Evolutionary conservation across 2,329 filamentous ascomycete species (phyloP), one percentile per base, ranked within the genome.

Genomic region (Microdochium nivale): DNA sequence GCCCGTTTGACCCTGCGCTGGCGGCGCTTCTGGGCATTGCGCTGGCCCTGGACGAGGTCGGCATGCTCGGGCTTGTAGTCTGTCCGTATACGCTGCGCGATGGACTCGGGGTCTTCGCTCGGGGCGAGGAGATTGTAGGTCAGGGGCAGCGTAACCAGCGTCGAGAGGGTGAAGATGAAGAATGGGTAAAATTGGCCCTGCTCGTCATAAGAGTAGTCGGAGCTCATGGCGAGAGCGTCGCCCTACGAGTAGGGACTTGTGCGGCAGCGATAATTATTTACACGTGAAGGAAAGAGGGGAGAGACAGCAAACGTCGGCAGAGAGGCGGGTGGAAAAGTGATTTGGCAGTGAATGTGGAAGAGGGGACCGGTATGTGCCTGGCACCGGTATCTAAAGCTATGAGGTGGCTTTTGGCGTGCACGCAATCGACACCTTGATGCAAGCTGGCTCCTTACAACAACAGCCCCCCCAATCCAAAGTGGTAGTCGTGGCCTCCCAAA

Each of bases 141-240:
- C 64, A 95, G 79, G 55, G 92, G 91, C 53, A 96, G 73, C 32
- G 94, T 96, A 70, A 96, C 80, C 59, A 99, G 83, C 64, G 86
- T 84, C 56, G 87, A 84, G 64, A 97, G 79, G 44, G 91, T 96
- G 67, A 96, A 84, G 72, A 97, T 86, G 77, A 99, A 99, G 81
- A 95, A 96, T 60, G 95, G 94, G 78, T 96, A 99, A 77, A 96
- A 96, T 81, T 96, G 89, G 62, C 90, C 91, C 82, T 94, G 84
- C 67, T 96, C 88, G 80, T 99, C 94, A 76, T 99, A 99, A 64
- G 88, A 95, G 79, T 99, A 99, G 72, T 97, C 92, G 65, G 88
- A 89, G 67, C 86, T 91, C 84, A 94, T 94, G 69, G 76, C 84
- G 73, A 62, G 69, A 61, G 61, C 60, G 58, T 47, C 25, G 46